Conservation (phyloP, 2,329 filamentous ascomycete species). For the Clathrospora elynae region DNA sequence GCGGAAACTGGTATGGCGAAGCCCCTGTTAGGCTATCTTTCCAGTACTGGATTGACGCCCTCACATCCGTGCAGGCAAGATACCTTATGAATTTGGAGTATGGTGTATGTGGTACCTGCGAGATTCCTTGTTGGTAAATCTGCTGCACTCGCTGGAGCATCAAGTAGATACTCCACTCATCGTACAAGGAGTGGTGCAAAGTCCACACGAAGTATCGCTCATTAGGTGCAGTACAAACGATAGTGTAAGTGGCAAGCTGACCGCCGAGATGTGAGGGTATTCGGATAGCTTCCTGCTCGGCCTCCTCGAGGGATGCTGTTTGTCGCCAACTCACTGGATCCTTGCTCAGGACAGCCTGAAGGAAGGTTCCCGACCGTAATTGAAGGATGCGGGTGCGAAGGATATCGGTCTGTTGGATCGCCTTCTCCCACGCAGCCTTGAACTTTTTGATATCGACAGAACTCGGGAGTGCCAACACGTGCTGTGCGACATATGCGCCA, state of each 20-base stretch:
- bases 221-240: conserved; percentile 24
- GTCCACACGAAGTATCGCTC: conserved; percentile 46
- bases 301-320: conserved; percentile 22
- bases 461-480: conserved; percentile 49
- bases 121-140: conserved; percentile 22
- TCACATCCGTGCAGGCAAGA: conserved; percentile 26
- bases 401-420: conserved; percentile 54
- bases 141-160: conserved; percentile 41
- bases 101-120: conserved; percentile 25
- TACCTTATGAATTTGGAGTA: conserved; percentile 46
- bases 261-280: conserved; percentile 33
- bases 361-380: conserved; percentile 30
- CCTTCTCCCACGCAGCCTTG: conserved; percentile 54
- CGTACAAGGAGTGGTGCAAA: conserved; percentile 50
- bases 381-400: conserved; percentile 53
- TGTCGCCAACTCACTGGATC: conserved; percentile 37
- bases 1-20: conserved; percentile 43
- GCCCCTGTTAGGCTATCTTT: conserved; percentile 30
- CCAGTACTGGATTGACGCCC: conserved; percentile 43
- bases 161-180: conserved; percentile 45
- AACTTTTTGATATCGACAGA: conserved; percentile 51
- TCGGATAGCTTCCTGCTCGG: conserved; percentile 18
- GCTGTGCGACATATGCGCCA: conserved; percentile 57
- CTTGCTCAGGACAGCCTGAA: conserved; percentile 38
- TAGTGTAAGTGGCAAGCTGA: conserved; percentile 32